These are phyloP conservation scores for Cicer arietinum DNA, from an alignment of 306 rosid species.

Conservation along the genomic window DNA sequence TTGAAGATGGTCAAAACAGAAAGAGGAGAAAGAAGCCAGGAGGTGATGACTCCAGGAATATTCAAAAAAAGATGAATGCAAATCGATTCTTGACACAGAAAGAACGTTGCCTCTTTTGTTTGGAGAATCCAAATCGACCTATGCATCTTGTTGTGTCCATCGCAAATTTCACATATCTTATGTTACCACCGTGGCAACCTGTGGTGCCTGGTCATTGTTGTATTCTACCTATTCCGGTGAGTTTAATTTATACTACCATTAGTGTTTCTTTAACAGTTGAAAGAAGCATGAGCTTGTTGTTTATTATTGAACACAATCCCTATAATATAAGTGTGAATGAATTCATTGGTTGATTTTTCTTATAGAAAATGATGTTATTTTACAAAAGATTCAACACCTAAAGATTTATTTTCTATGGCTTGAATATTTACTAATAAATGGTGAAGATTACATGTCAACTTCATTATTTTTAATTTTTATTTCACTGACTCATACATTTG, in stretches of 20 bases:
- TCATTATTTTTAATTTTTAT: not conserved
- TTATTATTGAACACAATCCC: slow-evolving; percentile 30
- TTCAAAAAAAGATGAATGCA: slow-evolving; percentile 48
- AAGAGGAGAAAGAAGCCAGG: slow-evolving; percentile 69
- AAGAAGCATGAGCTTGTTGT: slow-evolving; percentile 23
- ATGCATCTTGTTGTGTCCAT: slow-evolving; percentile 86
- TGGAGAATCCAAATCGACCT: slow-evolving; percentile 80
- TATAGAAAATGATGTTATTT: not conserved
- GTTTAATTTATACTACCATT: slow-evolving; percentile 38
- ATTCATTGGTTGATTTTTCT: slow-evolving; percentile 2
- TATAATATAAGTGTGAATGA: slow-evolving; percentile 18
- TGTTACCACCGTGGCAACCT: slow-evolving; percentile 88
- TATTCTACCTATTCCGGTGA: slow-evolving; percentile 85
- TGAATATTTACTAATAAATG: slow-evolving; percentile 1
- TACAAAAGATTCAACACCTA: not conserved
- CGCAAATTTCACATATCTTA: slow-evolving; percentile 79
- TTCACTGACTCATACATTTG: slow-evolving; percentile 11
- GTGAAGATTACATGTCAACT: not conserved
- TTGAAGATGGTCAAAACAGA: slow-evolving; percentile 68
- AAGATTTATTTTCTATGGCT: slow-evolving; percentile 13
- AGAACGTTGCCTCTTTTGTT: slow-evolving; percentile 83
- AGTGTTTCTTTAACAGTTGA: not conserved
- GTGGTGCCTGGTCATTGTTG: slow-evolving; percentile 92
- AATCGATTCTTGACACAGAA: slow-evolving; percentile 67
- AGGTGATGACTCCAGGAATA: slow-evolving; percentile 59